Percentiles rank a stretch among this genome's conserved stretches.
These are phyloP conservation scores for Calonectria montana DNA, from an alignment of 2,329 filamentous ascomycete species.

Conservation along the genomic window DNA sequence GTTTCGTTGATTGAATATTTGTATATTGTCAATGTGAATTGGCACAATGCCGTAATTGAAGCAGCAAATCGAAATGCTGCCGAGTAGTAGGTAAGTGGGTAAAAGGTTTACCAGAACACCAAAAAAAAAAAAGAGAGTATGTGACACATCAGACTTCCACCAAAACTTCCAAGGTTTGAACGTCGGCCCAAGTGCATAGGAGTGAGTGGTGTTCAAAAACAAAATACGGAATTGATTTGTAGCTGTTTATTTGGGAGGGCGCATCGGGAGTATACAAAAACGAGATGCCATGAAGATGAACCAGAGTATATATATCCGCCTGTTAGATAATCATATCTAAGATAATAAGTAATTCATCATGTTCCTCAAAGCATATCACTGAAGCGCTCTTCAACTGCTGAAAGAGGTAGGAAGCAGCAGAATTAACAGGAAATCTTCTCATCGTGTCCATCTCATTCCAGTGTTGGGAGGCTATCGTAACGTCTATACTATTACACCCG, in stretches of 20 bases:
- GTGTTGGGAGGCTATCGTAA: slow-evolving; percentile 23
- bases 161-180: neutral
- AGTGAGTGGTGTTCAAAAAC: neutral
- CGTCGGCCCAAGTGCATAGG: neutral
- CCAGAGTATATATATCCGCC: neutral
- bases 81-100: slow-evolving; percentile 48
- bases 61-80: slow-evolving; percentile 63
- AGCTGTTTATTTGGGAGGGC: neutral
- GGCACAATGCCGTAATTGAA: slow-evolving; percentile 64
- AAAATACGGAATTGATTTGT: neutral
- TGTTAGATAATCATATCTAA: slow-evolving; percentile 4
- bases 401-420: neutral
- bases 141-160: neutral
- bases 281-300: slow-evolving; percentile 4
- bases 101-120: neutral
- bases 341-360: slow-evolving; percentile 4
- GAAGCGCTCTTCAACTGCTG: neutral
- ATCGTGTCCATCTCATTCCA: slow-evolving; percentile 8
- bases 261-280: neutral
- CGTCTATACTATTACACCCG: slow-evolving; percentile 38
- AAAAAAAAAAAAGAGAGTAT: too few species aligned
- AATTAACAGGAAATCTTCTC: neutral
- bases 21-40: slow-evolving; percentile 64
- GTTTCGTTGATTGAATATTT: slow-evolving; percentile 65
- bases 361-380: neutral